These are phyloP conservation scores for Antrodiella citrinella DNA, from an alignment of 768 basidiomycete genomes.

Conservation along the genomic window DNA sequence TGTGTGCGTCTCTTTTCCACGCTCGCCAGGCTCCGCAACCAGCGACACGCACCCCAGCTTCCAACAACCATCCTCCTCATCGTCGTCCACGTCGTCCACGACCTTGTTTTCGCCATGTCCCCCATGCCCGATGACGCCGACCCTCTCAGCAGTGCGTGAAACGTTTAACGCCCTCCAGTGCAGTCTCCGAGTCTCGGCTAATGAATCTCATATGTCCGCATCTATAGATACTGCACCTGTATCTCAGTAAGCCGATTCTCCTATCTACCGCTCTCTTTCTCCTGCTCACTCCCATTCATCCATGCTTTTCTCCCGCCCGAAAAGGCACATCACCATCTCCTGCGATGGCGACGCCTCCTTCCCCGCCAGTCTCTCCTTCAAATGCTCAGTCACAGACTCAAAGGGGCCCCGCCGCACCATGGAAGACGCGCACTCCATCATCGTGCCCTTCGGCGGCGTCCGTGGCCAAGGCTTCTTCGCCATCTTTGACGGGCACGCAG, in stretches of 20 bases:
- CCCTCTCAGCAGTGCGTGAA: neutral
- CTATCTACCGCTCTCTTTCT: neutral
- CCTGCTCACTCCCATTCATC: neutral
- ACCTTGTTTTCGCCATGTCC: neutral
- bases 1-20: neutral
- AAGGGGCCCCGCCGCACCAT: slow-evolving; percentile 86
- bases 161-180: neutral
- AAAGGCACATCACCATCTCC: neutral
- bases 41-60: neutral
- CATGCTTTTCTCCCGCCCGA: neutral
- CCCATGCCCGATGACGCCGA: neutral
- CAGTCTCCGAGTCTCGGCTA: neutral
- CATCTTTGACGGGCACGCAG: slow-evolving; percentile 97
- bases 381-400: slow-evolving; percentile 66
- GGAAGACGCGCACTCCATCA: slow-evolving; percentile 97
- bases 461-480: slow-evolving; percentile 98
- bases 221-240: neutral
- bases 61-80: neutral
- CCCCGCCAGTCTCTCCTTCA: slow-evolving; percentile 23
- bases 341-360: neutral
- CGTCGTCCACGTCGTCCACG: neutral
- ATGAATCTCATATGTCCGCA: neutral
- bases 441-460: slow-evolving; percentile 87
- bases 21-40: neutral
- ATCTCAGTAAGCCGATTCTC: neutral